phyloP scores from a whole-genome alignment of 2,329 filamentous ascomycete genomes.

The Orbilia brochopaga region DNA sequence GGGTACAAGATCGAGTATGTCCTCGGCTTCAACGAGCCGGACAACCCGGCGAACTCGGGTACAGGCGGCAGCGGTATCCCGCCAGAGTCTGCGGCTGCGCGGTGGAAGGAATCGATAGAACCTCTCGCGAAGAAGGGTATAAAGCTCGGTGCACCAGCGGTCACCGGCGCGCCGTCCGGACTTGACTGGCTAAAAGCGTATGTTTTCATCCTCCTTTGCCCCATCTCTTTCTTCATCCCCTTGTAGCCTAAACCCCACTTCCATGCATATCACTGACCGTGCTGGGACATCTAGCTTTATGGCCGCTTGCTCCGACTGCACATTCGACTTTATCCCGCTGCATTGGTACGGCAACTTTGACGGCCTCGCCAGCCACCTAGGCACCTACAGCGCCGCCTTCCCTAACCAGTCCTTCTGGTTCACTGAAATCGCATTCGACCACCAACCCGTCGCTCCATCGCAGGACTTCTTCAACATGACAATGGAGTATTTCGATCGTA shows the following conservation, averaged over 20 bases:
- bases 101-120: slow-evolving; percentile 75
- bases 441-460: slow-evolving; percentile 65
- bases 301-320: slow-evolving; percentile 60
- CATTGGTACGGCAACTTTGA: slow-evolving; percentile 75
- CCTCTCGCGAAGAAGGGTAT: slow-evolving; percentile 70
- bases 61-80: slow-evolving; percentile 70
- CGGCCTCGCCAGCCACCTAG: slow-evolving; percentile 71
- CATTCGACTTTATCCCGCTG: slow-evolving; percentile 68
- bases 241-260: no score
- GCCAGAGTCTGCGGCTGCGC: slow-evolving; percentile 67
- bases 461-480: slow-evolving; percentile 73
- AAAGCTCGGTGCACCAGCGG: slow-evolving; percentile 72
- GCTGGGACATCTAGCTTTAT: slow-evolving; percentile 50
- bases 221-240: slow-evolving; percentile 64
- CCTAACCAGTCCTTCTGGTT: slow-evolving; percentile 73
- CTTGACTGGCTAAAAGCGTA: slow-evolving; percentile 73
- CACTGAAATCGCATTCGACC: slow-evolving; percentile 73
- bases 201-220: slow-evolving; percentile 17
- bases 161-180: slow-evolving; percentile 68
- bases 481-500: slow-evolving; percentile 70
- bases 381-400: slow-evolving; percentile 67
- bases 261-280: neutral
- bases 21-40: slow-evolving; percentile 81
- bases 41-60: slow-evolving; percentile 60
- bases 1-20: slow-evolving; percentile 68